These are phyloP conservation scores for Entophlyctis helioformis DNA, from an alignment of 192 early-diverging fungal species.

Conservation along the genomic window DNA sequence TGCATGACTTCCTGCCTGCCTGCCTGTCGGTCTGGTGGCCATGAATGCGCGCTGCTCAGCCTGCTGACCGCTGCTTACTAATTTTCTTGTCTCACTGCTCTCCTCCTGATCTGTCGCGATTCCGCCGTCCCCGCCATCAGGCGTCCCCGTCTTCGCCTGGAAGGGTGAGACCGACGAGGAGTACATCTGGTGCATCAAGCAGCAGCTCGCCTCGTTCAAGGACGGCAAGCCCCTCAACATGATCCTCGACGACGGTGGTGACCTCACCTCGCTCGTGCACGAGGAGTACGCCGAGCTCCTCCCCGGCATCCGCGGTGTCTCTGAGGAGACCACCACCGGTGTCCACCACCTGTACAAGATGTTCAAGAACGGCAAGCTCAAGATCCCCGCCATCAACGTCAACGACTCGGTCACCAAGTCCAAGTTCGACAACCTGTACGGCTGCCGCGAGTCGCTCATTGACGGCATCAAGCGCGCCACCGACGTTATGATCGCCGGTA, in stretches of 20 bases:
- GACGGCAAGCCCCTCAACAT: slow-evolving; percentile 90
- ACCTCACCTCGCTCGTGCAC: slow-evolving; percentile 93
- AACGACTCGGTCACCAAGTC: slow-evolving; percentile 99
- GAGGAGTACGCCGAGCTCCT: slow-evolving; percentile 88
- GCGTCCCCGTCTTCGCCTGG: slow-evolving; percentile 96
- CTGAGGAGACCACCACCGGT: slow-evolving; percentile 99
- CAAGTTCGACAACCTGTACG: slow-evolving; percentile 99
- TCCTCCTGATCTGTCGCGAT: too few relatives aligned
- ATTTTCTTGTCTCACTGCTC: too few relatives aligned
- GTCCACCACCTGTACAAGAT: slow-evolving; percentile 99
- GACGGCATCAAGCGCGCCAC: slow-evolving; percentile 99
- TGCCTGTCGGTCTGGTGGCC: too few relatives aligned
- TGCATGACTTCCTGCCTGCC: too few relatives aligned
- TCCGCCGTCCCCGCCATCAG: too few relatives aligned
- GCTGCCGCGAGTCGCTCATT: slow-evolving; percentile 97
- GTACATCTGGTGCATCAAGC: slow-evolving; percentile 98
- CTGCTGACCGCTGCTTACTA: too few relatives aligned
- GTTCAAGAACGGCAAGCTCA: slow-evolving; percentile 90
- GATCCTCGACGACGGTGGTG: slow-evolving; percentile 99
- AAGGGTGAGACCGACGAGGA: slow-evolving; percentile 99
- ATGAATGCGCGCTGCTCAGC: too few relatives aligned
- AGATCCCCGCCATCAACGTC: slow-evolving; percentile 99
- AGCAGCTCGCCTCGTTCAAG: slow-evolving; percentile 85
- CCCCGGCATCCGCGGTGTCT: slow-evolving; percentile 79
- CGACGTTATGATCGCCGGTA: slow-evolving; percentile 99